Evolutionary conservation across 106 monocot genomes (phyloP), one percentile per base, ranked within the genome.

Genomic region (Iris macrosiphon): DNA sequence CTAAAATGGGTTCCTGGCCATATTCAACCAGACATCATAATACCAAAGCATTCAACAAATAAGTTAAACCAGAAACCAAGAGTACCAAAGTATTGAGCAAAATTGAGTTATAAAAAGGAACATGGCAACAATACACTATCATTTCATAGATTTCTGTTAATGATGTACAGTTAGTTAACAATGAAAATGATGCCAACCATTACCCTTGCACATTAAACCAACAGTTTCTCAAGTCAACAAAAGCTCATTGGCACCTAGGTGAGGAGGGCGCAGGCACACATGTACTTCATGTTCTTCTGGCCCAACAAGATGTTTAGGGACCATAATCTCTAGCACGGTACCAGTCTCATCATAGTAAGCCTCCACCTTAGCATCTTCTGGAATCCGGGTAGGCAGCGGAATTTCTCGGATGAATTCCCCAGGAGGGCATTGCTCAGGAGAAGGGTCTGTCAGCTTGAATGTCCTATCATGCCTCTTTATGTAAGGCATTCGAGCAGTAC

Each of bases 221-320:
- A 26, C 24, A 28, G 19, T 17, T 42, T n/a, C n/a, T 68, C 46
- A 79, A 19, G 74, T 75, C 74, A 75, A 54, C 44, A 75, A 29
- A 27, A 78, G 72, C 49, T 75, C 70, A 43, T 84, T 71, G 19
- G 51, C 51, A 33, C 65, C 81, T 40, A 76, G 66, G 44, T 77
- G 81, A 59, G 84, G 84, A 9, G 75, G 69, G 3, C 84, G 70
- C 74, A 75, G 43, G 33, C 75, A 84, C 16, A 84, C 84, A 24
- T 62, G 61, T 15, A 84, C 84, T 55, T 84, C 79, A 49, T 79
- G 84, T 68, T 84, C 84, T 61, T 84, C 84, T 2, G 84, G 68
- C 21, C 70, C 84, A 20, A 49, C 37, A n/a, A 71, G 62, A 20
- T 67, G 75, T 24, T 84, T 84, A 7, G 84, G 84, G 22, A 84